These are phyloP conservation scores for Blastobotrys aristatus DNA, from an alignment of 1,139 yeast species.

Conservation along the genomic window DNA sequence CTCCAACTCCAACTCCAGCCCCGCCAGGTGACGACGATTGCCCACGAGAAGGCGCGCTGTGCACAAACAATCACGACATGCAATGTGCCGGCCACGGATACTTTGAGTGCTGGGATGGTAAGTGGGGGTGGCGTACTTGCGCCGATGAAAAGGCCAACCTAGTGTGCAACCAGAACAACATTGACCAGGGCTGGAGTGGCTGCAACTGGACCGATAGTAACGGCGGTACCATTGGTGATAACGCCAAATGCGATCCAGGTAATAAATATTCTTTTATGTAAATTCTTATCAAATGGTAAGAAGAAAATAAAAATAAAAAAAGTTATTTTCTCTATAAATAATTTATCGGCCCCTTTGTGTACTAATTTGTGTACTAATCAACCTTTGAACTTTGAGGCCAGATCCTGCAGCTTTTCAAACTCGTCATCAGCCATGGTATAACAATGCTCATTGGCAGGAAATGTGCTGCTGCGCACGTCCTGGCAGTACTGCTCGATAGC, in stretches of 20 bases:
- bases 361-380: too few species aligned
- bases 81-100: not conserved
- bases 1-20: too few species aligned
- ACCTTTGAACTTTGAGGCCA: too few species aligned
- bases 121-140: too few species aligned
- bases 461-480: conserved; percentile 52
- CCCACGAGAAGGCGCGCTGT: not conserved
- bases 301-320: too few species aligned
- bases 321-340: too few species aligned
- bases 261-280: too few species aligned
- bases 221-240: not conserved
- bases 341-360: too few species aligned
- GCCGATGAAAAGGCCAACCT: too few species aligned
- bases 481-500: conserved; percentile 51
- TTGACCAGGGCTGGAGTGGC: not conserved
- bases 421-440: conserved; percentile 68
- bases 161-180: not conserved
- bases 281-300: too few species aligned
- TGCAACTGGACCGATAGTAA: not conserved
- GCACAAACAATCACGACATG: not conserved
- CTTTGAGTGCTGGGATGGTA: not conserved
- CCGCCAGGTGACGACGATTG: too few species aligned
- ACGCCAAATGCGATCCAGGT: too few species aligned
- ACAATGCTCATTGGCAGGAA: conserved; percentile 67
- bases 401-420: conserved; percentile 42